These are phyloP conservation scores for Sarocladium kiliense DNA, from an alignment of 2,329 filamentous ascomycete genomes.

Conservation along the genomic window DNA sequence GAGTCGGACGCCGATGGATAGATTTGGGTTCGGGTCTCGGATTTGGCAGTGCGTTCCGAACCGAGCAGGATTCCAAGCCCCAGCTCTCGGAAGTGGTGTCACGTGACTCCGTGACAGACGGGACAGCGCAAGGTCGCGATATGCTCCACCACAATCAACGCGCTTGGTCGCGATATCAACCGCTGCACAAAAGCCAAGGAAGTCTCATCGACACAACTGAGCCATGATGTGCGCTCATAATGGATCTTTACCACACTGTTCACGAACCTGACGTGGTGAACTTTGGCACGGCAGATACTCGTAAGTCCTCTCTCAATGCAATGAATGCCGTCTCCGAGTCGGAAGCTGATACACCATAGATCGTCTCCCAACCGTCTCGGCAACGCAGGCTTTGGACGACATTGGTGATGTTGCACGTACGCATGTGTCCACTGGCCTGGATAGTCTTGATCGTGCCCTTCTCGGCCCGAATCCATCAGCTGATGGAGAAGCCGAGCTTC, in stretches of 20 bases:
- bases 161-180: not conserved
- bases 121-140: not conserved
- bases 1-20: not conserved
- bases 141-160: not conserved
- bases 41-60: too few species aligned
- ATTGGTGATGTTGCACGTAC: slow-evolving; percentile 46
- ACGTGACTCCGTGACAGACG: not conserved
- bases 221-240: slow-evolving; percentile 21
- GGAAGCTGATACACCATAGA: slow-evolving; percentile 41
- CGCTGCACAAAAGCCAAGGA: not conserved
- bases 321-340: not conserved
- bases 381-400: slow-evolving; percentile 63
- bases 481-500: slow-evolving; percentile 11
- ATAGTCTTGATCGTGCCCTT: slow-evolving; percentile 45
- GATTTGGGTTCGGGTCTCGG: too few species aligned
- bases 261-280: slow-evolving; percentile 58
- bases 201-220: not conserved
- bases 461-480: slow-evolving; percentile 12
- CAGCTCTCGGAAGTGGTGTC: not conserved
- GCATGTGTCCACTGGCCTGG: slow-evolving; percentile 52
- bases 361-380: slow-evolving; percentile 71
- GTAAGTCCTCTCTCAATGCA: slow-evolving; percentile 27
- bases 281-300: slow-evolving; percentile 50
- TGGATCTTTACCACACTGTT: slow-evolving; percentile 52
- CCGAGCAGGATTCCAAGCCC: too few species aligned